Evolutionary conservation across 306 rosid species (phyloP).

Genomic region (Alnus rubra): DNA sequence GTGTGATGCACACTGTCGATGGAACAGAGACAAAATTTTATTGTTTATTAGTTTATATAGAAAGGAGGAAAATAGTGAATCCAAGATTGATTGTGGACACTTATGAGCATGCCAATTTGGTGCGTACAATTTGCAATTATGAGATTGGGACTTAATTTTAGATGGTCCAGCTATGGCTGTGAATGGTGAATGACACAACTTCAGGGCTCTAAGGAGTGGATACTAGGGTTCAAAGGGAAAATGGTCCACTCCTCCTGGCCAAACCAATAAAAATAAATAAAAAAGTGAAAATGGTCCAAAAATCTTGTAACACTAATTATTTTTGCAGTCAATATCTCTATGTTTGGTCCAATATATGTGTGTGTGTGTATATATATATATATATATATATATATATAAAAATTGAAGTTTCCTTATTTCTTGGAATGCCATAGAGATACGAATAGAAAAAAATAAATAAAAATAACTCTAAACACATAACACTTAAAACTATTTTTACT

Average conservation of each 20-base stretch:
- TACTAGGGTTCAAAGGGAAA: background rate
- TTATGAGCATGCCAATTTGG: conserved; percentile 5
- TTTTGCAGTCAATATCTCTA: background rate
- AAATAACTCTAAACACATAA: no score
- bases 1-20: conserved; percentile 59
- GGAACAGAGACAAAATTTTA: conserved; percentile 46
- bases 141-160: conserved; percentile 23
- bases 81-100: conserved; percentile 14
- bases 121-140: conserved; percentile 32
- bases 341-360: no score
- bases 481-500: no score
- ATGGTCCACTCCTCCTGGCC: background rate
- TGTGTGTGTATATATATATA: no score
- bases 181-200: conserved; percentile 10
- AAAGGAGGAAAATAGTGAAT: conserved; percentile 33
- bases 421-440: no score
- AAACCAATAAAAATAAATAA: background rate
- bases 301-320: background rate
- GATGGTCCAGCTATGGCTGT: conserved; percentile 31
- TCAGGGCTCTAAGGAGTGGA: background rate
- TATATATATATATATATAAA: no score
- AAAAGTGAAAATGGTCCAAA: background rate
- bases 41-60: conserved; percentile 31
- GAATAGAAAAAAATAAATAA: no score
- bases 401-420: no score